Base-by-base conservation (phyloP, 192 early-diverging fungal species). In the Chytriomyces confervae region DNA sequence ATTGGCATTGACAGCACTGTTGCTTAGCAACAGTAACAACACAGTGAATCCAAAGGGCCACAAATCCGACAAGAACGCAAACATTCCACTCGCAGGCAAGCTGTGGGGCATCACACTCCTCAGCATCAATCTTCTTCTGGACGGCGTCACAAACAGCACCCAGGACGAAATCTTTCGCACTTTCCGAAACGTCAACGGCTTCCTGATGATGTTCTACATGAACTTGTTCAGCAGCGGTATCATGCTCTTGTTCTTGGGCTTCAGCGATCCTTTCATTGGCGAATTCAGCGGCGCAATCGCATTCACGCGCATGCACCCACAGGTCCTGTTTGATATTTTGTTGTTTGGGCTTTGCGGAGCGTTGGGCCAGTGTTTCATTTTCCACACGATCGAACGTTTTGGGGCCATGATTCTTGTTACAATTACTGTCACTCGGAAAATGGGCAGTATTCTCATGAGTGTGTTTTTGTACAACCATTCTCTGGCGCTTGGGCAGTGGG, bases 191-290 rank as follows among this genome's bases (percentile, higher is more conserved):
- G 91, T 95, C 27, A 87, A 91, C 0, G 95, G 96, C 36, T 91
- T 94, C 79, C 92, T 94, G 62, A 97, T 99, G 96, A 99, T 99
- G 97, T 91, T 95, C 69, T 93, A 87, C 79, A 96, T 99, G 96
- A 99, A 98, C 81, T 74, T 92, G 23, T 90, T 93, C 82, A 91
- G 93, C 61, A 87, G 91, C 0, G n/a, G 86, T 7, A 83, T 93
- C 67, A 96, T 95, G 89, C 64, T 82, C 7, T 27, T 73, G 57
- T 99, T 93, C 86, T 86, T 98, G 24, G 66, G 50, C 36, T 18
- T 10, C 36, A 57, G 66, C 46, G 88, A 92, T 65, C 94, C 94
- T 50, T 93, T 82, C 80, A 95, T 90, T 50, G 78, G 86, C 47
- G 97, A 99, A 83, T 84, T 98, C 8, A 60, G 72, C 5, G 80